These are phyloP conservation scores for Mrakia hoshinonis DNA, from an alignment of 768 basidiomycete genomes.

Conservation along the genomic window DNA sequence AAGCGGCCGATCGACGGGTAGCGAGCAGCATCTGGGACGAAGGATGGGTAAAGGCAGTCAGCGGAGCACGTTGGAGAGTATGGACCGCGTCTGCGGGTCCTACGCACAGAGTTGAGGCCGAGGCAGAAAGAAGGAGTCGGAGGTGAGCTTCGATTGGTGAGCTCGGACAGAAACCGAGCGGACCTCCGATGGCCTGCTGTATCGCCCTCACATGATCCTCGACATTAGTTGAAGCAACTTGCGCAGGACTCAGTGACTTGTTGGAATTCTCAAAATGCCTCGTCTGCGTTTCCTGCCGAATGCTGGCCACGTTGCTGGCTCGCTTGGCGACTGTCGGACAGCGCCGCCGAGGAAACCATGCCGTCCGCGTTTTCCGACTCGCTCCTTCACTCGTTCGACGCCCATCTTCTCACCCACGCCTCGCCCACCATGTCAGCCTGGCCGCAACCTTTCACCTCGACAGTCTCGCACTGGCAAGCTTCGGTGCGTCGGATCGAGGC, in stretches of 20 bases:
- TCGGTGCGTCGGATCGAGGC: neutral
- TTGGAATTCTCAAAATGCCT: too few species aligned
- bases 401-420: neutral
- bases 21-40: neutral
- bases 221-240: too few species aligned
- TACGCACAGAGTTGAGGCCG: neutral
- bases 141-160: neutral
- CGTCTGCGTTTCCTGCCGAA: too few species aligned
- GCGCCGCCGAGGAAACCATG: neutral
- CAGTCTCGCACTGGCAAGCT: constrained; percentile 30
- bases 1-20: neutral
- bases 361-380: neutral
- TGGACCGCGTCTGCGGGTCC: too few species aligned
- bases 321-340: neutral
- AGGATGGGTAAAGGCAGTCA: too few species aligned
- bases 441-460: constrained; percentile 17
- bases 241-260: too few species aligned
- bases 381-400: neutral
- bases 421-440: constrained; percentile 23
- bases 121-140: neutral
- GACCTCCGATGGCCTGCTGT: too few species aligned
- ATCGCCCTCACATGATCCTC: too few species aligned
- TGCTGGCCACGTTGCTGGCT: too few species aligned
- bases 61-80: too few species aligned
- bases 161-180: neutral